Evolutionary conservation across 2,329 filamentous ascomycete genomes (phyloP).

Genomic region (Coniochaeta prunicola): DNA sequence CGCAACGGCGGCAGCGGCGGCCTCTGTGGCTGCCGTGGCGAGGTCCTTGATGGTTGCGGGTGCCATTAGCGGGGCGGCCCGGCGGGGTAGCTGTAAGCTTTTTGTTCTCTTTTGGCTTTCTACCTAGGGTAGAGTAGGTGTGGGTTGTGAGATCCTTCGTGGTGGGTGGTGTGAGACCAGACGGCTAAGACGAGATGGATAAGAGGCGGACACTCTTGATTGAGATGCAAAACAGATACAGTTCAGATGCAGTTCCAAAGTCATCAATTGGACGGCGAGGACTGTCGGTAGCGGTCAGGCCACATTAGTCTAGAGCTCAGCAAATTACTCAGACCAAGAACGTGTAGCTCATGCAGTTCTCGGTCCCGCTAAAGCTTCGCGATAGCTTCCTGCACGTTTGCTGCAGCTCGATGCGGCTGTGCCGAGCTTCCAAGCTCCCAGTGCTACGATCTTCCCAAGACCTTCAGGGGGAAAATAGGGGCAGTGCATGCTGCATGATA

Average conservation of each 20-base stretch:
- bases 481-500: neutral
- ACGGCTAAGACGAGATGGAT: neutral
- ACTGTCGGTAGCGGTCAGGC: too few relatives aligned
- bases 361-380: neutral
- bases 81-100: neutral
- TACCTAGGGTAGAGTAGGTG: neutral
- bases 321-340: neutral
- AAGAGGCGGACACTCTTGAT: neutral
- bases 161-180: neutral
- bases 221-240: neutral
- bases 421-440: neutral
- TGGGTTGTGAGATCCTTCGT: neutral
- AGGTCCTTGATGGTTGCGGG: conserved; percentile 40
- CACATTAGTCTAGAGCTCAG: neutral
- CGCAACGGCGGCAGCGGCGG: conserved; percentile 22
- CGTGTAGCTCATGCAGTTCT: neutral
- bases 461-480: neutral
- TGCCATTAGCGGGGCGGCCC: neutral
- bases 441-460: neutral
- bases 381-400: neutral
- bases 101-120: neutral
- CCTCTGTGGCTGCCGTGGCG: conserved; percentile 38
- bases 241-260: too few relatives aligned
- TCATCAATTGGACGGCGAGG: too few relatives aligned
- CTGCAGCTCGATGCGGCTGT: neutral